Conservation (phyloP, 371 early-diverging fungal genomes). For the Mucor piriformis region DNA sequence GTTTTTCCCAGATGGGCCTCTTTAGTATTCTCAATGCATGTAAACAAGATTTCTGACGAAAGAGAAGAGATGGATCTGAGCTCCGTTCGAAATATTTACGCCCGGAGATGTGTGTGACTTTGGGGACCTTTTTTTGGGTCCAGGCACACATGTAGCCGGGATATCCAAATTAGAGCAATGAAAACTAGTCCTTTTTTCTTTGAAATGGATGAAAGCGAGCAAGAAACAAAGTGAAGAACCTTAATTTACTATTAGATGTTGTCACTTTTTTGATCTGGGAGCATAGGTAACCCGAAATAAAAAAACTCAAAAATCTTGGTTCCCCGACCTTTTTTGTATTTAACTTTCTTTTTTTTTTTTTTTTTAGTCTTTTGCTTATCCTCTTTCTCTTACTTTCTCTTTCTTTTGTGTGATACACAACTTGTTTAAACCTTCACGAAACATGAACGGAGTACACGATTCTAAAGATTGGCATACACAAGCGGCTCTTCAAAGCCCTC, state of each 20-base stretch:
- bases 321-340: conserved; percentile 1
- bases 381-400: not conserved
- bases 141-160: not conserved
- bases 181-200: not conserved
- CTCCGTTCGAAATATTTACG: not conserved
- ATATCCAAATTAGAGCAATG: not conserved
- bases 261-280: not conserved
- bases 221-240: no score
- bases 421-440: not conserved
- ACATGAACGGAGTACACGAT: conserved; percentile 14
- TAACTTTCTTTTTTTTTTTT: not conserved
- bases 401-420: not conserved
- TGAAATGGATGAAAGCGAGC: not conserved
- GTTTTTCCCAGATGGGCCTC: no score
- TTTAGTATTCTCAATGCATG: not conserved
- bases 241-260: no score
- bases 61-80: not conserved
- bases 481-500: conserved; percentile 16
- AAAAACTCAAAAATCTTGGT: not conserved
- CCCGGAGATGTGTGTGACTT: conserved; percentile 4
- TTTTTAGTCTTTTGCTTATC: not conserved
- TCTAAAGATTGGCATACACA: conserved; percentile 22
- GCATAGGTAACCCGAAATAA: not conserved
- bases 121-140: not conserved
- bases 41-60: not conserved